Conservation (phyloP, 768 basidiomycete genomes). For the Clitopilus hobsonii region DNA sequence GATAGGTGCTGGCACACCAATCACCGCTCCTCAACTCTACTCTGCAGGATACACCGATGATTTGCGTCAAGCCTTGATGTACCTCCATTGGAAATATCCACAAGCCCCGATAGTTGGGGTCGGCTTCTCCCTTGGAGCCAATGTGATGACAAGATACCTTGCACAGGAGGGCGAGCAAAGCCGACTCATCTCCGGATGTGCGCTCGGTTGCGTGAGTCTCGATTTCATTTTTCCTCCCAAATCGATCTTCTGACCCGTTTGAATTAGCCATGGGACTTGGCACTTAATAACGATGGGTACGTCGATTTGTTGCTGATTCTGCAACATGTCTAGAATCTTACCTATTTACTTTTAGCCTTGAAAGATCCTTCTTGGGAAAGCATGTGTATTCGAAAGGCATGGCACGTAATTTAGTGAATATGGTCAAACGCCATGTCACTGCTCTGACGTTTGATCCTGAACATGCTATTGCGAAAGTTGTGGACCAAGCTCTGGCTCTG, state of each 20-base stretch:
- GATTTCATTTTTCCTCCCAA: conserved; percentile 8
- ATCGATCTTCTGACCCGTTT: conserved; percentile 14
- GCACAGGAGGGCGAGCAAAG: conserved; percentile 73
- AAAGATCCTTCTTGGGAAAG: conserved; percentile 50
- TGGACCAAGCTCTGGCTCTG: conserved; percentile 37
- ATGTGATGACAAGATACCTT: conserved; percentile 84
- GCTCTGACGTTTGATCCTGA: conserved; percentile 46
- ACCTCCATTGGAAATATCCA: conserved; percentile 70
- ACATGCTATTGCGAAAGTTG: conserved; percentile 44
- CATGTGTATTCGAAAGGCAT: conserved; percentile 74
- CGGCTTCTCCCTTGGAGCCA: conserved; percentile 93
- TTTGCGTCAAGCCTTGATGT: conserved; percentile 73
- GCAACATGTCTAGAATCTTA: conserved; percentile 9
- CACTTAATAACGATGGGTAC: conserved; percentile 42
- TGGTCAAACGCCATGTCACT: conserved; percentile 48
- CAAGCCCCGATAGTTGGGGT: conserved; percentile 79
- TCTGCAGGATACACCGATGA: conserved; percentile 91
- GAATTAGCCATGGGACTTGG: conserved; percentile 49
- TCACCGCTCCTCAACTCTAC: conserved; percentile 81
- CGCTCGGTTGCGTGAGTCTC: conserved; percentile 66
- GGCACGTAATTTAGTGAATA: conserved; percentile 64
- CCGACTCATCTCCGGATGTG: conserved; percentile 62
- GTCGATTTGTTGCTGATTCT: conserved; percentile 12
- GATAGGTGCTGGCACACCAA: conserved; percentile 77
- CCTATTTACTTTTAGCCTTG: conserved; percentile 36